Base-by-base conservation (phyloP, 2,329 filamentous ascomycete species). In the Xylaria polymorpha region DNA sequence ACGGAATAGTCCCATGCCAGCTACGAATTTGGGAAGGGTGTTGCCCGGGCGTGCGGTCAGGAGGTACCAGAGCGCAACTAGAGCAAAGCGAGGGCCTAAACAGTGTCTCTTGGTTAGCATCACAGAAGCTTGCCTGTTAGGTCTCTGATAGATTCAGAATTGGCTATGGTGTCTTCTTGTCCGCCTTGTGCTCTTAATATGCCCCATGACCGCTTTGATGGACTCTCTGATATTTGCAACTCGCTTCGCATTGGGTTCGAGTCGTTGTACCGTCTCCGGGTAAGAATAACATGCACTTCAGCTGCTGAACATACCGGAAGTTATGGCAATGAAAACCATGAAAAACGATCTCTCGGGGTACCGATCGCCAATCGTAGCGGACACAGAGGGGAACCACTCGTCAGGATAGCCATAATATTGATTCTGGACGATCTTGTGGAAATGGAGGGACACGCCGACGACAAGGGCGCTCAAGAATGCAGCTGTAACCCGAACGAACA, bases 311-410 rank as follows among this genome's bases (percentile, higher is more conserved):
- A 61, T 86, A 91, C 92, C 93, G 53, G 96, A 98, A 41, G 95
- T 98, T 70, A 99, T 90, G 69, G 95, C 95, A 79, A 99, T 99
- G 80, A 98, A 98, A 74, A 99, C 81, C 88, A 97, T 95, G 81
- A 99, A 99, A 77, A 98, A 92, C 18, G 96, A 97, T 69, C 96
- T 91, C 82, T 99, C 96, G 62, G 96, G 96, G 78, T 98, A 98
- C 73, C 94, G 90, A 81, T 99, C 96, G 79, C 96, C 96, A 82
- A 99, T 99, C 43, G 96, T 98, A 48, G 96, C 91, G 37, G 95
- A 98, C 25, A 98, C 94, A 51, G 94, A 97, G 67, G 94, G 94
- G 78, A 97, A 97, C 94, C 94, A 98, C 85, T 98, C 94, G 74
- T 97, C 86, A 1, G 94, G 94, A 79, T 97, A 97, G 75, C 94